Evolutionary conservation across 2,329 filamentous ascomycete genomes (phyloP).

Genomic region (Teratosphaeriaceae sp.): DNA sequence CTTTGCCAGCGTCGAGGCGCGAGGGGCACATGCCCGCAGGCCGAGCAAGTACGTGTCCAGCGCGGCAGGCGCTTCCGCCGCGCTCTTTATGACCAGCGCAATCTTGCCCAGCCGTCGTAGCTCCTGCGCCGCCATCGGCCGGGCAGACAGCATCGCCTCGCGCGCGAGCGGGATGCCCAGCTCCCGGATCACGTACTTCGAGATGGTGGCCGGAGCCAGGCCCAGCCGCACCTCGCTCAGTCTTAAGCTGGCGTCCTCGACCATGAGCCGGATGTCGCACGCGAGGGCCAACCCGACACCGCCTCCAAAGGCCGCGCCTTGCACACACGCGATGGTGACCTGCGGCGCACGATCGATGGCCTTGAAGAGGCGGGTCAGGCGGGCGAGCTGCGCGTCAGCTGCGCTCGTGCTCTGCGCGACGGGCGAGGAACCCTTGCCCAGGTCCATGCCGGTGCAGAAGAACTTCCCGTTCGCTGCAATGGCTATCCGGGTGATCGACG

Average conservation of each 20-base stretch:
- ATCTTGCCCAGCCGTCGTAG: slow-evolving; percentile 12
- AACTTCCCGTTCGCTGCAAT: slow-evolving; percentile 14
- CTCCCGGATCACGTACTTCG: slow-evolving; percentile 13
- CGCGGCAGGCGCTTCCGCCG: slow-evolving; percentile 2
- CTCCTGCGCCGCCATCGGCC: slow-evolving; percentile 12
- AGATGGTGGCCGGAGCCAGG: slow-evolving; percentile 11
- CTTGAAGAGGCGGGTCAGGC: slow-evolving; percentile 10
- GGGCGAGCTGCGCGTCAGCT: slow-evolving; percentile 8
- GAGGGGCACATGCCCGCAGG: slow-evolving; percentile 12
- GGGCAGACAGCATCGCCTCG: slow-evolving; percentile 14
- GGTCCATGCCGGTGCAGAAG: slow-evolving; percentile 20
- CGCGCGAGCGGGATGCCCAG: slow-evolving; percentile 13
- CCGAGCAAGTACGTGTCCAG: slow-evolving; percentile 8
- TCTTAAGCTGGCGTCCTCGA: slow-evolving; percentile 10
- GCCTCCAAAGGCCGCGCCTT: slow-evolving; percentile 13
- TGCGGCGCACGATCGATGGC: slow-evolving; percentile 17
- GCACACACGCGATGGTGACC: slow-evolving; percentile 13
- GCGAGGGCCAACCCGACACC: slow-evolving; percentile 16
- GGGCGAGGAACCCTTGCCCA: slow-evolving; percentile 8
- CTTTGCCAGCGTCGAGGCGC: slow-evolving; percentile 11
- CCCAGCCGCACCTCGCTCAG: slow-evolving; percentile 16
- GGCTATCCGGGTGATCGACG: slow-evolving; percentile 11
- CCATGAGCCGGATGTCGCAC: slow-evolving; percentile 15
- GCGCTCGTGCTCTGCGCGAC: slow-evolving; percentile 7
- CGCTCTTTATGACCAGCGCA: slow-evolving; percentile 7